Base-by-base conservation (phyloP, 23 red algal species). In the Gracilaria gracilis region DNA sequence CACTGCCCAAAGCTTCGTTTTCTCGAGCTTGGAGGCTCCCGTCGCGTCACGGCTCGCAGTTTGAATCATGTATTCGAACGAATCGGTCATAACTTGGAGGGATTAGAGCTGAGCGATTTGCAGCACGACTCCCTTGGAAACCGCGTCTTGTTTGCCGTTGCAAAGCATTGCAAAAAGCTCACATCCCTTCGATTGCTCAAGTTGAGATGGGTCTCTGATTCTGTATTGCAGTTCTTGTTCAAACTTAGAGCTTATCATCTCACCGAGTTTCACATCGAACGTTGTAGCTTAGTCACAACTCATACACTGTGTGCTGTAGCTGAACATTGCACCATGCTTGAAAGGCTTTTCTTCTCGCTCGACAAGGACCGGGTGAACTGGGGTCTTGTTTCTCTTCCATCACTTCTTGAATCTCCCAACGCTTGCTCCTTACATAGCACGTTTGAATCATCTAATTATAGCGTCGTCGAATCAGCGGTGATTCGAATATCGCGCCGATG, bases 21-120 rank as follows among this genome's bases (percentile, higher is more conserved):
- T 58, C 46, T 87, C 12, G 84, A 87, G 37, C 67, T 87, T 2
- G 84, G 66, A 34, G 84, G 84, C 25, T 76, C 84, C 32, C 48
- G 84, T 32, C 67, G 54, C 6, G 65, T 87, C 39, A 58, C 64
- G 9, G 36, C 51, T 14, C 11, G 25, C 25, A 87, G 84, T 76
- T 54, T 87, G 47, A 74, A 57, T 38, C 48, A 36, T 32, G 1
- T 87, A 16, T 87, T 87, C 66, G 27, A 57, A 75, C 42, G 54
- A 33, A 57, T 87, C 13, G 84, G 84, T 4, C 38, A 16, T 5
- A 74, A 70, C 24, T 15, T 87, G 44, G 47, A 61, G 29, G 84
- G 67, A 61, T 16, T 87, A 29, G 84, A 87, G 59, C 27, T 87
- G 2, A 87, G 50, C 32, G 65, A 21, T 38, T 20, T 87, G 13